Evolutionary conservation across 1,284 basidiomycete species (phyloP), one percentile per base, ranked within the genome.

Genomic region (Marasmius oreades): DNA sequence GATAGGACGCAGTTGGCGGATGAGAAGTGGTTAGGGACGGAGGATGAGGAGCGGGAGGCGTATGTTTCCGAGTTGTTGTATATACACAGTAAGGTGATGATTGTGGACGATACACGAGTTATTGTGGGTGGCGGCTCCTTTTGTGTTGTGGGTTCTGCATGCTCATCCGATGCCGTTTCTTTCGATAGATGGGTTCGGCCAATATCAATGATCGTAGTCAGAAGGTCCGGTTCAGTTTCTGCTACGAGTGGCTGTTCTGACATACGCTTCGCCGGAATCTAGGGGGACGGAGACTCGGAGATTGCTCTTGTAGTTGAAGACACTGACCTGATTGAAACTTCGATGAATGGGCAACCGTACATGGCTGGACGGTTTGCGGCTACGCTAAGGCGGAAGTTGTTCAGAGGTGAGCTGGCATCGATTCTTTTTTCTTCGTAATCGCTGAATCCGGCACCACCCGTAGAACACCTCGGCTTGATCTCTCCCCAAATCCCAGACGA

Each of bases 221-320:
- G 70, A 86, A 81, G 77, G 86, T 81, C 53, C 31, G 65, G 55
- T 4, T 51, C 18, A 43, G 42, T 2, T 6, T 5, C 23, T 31
- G 14, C n/a, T 7, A 31, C 31, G 37, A 20, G 10, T 8, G 18
- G 4, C 22, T 2, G 23, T 24, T 18, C 51, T 22, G 20, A 31
- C 11, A n/a, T 34, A 33, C 14, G 26, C 39, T 34, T 3, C 39
- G n/a, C n/a, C n/a, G n/a, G n/a, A 16, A n/a, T 58, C 57, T 59
- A 88, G 80, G 94, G 95, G 28, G 86, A 95, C 65, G 92, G 93
- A 34, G 95, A 97, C 70, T 94, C 92, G 1, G 95, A 98, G 72
- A 96, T 97, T 62, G 92, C 91, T 1, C 73, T 95, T 5, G 85
- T 97, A 16, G 88, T 96, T 24, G 93, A 97, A 70, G 95, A 98